Base-by-base conservation (phyloP, 108 stramenopile species). In the Mediolabrus comicus region DNA sequence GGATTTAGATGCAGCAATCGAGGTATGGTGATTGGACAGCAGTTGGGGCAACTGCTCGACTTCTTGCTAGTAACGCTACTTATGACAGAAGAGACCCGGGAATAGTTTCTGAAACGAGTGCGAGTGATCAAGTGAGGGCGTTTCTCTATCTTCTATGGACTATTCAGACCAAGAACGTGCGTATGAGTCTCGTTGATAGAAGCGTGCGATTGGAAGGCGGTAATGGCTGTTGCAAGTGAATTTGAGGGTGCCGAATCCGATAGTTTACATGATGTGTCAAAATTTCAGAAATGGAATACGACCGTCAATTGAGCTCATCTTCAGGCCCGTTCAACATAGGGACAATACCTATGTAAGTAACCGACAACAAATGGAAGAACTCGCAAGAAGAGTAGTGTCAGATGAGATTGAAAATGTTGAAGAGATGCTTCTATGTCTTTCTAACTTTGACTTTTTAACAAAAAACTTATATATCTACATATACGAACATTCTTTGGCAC, bases 11-110 rank as follows among this genome's bases (percentile, higher is more conserved):
- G 58, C 69, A 12, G 88, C 86, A 7, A 95, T 95, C 63, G 80
- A 92, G 66, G 80, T 85, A 33, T n/a, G 94, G 94, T 41, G 87
- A 95, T 67, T 95, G 94, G 94, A 79, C 77, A 29, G 91, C 94
- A 25, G 91, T 95, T 3, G 87, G 91, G 65, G 88, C 86, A n/a
- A 95, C 94, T 53, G 91, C 94, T 7, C 88, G 90, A 3, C 67
- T 95, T 14, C 64, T 95, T 36, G 94, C 94, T 4, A 76, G 68
- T 35, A 56, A 32, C 4, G 77, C 86, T 1, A 66, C 82, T 19
- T 79, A 70, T 5, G 82, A 49, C 3, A 17, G 46, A 49, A 49
- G 6, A 49, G 46, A 54, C 13, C 53, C 64, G 5, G 46, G 22
- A 0, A 0, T 22, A 4, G 19, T 22, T 0, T 41, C 39, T 8